Conservation (phyloP, 2,329 filamentous ascomycete species). For the Penicillium sp. region DNA sequence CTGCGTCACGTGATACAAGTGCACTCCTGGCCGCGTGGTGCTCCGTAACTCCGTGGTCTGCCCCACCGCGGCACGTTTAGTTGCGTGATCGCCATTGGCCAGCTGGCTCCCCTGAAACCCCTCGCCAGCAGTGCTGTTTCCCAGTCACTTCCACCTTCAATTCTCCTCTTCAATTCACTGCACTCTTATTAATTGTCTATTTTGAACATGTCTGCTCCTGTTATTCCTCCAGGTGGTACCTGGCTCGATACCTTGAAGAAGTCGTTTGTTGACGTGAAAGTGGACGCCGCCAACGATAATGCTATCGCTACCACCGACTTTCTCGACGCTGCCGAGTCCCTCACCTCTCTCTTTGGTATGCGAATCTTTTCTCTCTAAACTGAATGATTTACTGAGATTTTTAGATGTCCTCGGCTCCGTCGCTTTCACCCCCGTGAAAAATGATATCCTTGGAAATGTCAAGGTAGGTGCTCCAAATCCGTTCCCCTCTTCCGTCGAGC, state of each 20-base stretch:
- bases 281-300: conserved; percentile 69
- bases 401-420: conserved; percentile 60
- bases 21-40: no score
- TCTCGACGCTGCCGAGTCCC: conserved; percentile 81
- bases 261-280: conserved; percentile 78
- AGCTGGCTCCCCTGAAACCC: neutral
- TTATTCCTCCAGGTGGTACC: conserved; percentile 62
- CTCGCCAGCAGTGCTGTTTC: neutral
- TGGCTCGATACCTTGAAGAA: conserved; percentile 81
- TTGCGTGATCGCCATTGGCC: neutral
- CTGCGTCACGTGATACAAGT: no score
- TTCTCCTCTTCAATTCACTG: conserved; percentile 7
- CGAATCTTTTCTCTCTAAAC: neutral
- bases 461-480: conserved; percentile 56
- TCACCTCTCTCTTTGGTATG: conserved; percentile 82
- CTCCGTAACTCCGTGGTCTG: no score
- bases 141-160: conserved; percentile 7
- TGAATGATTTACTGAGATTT: neutral
- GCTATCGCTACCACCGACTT: conserved; percentile 81
- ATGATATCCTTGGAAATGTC: conserved; percentile 85
- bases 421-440: conserved; percentile 88
- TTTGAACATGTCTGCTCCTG: conserved; percentile 51
- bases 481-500: conserved; percentile 1
- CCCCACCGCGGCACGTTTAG: neutral
- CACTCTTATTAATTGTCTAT: neutral